phyloP scores from a whole-genome alignment of 768 basidiomycete species.

The Panus rudis region DNA sequence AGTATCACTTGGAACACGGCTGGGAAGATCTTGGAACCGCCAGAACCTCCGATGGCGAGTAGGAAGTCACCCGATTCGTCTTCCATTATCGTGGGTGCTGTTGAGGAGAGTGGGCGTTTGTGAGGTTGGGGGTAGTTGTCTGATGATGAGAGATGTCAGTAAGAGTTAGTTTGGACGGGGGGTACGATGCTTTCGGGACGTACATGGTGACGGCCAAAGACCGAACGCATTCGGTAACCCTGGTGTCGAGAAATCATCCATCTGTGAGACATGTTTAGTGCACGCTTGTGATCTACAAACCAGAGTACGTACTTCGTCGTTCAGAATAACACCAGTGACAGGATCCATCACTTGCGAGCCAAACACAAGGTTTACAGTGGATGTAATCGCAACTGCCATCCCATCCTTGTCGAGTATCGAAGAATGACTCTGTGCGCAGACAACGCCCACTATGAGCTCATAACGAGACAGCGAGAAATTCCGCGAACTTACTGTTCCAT shows the following conservation, averaged over 20 bases:
- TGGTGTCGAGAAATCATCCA: constrained; percentile 91
- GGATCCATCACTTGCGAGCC: constrained; percentile 85
- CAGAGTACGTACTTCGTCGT: constrained; percentile 58
- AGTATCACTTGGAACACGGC: constrained; percentile 74
- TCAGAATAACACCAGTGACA: constrained; percentile 81
- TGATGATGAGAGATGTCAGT: constrained; percentile 22
- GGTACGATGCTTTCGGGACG: constrained; percentile 17
- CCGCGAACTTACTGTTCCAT: constrained; percentile 66
- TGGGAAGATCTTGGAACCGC: constrained; percentile 81
- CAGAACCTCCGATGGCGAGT: constrained; percentile 75
- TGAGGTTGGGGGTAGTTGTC: constrained; percentile 85
- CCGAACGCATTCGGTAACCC: constrained; percentile 82
- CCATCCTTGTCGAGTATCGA: constrained; percentile 78
- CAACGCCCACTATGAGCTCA: not conserved
- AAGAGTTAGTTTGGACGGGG: constrained; percentile 2
- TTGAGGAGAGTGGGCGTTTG: constrained; percentile 90
- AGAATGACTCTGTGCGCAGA: constrained; percentile 61
- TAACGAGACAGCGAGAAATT: not conserved
- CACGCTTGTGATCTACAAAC: not conserved
- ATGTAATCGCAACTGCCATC: constrained; percentile 82
- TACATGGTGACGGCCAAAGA: constrained; percentile 75
- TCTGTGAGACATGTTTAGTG: constrained; percentile 29
- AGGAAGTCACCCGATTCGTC: constrained; percentile 65
- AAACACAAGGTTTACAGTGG: constrained; percentile 86
- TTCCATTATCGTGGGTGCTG: constrained; percentile 73